A percentile compares a stretch with the other conserved stretches of the same genome.
Conservation (phyloP, 2,329 filamentous ascomycete species). For the Hypomyces rosellus region DNA sequence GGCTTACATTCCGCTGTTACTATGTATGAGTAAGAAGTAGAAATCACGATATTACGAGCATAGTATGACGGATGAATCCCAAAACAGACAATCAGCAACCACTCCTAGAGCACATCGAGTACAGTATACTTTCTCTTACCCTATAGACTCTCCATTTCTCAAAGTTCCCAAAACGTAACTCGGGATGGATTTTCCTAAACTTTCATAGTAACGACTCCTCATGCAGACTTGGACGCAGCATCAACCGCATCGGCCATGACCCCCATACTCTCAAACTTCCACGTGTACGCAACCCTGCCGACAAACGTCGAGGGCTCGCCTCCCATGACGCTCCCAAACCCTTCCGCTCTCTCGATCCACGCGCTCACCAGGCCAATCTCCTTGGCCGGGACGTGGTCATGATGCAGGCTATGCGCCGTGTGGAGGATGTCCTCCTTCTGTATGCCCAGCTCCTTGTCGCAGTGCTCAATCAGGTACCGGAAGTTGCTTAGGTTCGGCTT, state of each 20-base stretch:
- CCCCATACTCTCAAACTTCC: conserved; percentile 51
- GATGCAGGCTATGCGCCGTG: conserved; percentile 60
- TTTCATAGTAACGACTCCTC: background rate
- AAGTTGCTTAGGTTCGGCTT: conserved; percentile 64
- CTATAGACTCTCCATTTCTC: no score
- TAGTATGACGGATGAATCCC: no score
- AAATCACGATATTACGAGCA: no score
- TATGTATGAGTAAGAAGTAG: no score
- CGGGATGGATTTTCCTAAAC: no score
- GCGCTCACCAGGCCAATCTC: conserved; percentile 52
- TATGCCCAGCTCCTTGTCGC: conserved; percentile 48
- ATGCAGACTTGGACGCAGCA: conserved; percentile 6
- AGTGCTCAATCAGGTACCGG: conserved; percentile 52
- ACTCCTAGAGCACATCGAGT: no score
- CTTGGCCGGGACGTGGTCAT: conserved; percentile 62
- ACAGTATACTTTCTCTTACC: no score
- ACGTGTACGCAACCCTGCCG: conserved; percentile 31
- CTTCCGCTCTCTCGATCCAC: conserved; percentile 57
- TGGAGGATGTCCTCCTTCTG: conserved; percentile 51
- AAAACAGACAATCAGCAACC: no score
- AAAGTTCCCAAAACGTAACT: no score
- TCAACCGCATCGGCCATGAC: conserved; percentile 56
- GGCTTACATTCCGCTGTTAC: no score
- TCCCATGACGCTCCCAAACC: conserved; percentile 21
- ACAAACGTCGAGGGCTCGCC: conserved; percentile 26